Base-by-base conservation (phyloP, 2,329 filamentous ascomycete species). In the Claviceps purpurea region DNA sequence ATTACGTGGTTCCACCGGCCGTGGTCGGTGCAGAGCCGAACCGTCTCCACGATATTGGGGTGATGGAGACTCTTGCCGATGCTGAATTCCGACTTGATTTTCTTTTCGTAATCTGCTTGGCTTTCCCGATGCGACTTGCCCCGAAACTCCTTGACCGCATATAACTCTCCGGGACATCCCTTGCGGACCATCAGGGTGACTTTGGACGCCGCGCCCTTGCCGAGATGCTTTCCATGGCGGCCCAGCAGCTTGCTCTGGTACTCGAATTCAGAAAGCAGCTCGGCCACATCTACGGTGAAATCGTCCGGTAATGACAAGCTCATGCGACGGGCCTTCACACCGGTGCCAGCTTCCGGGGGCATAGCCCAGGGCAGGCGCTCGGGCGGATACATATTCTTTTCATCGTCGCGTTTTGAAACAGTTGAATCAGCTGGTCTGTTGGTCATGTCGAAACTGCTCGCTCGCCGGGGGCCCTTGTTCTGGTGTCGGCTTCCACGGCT, bases 1-100 rank as follows among this genome's bases (percentile, higher is more conserved):
- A 95, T 95, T 52, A 95, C 87, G 64, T 94, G 87, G 64, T 89
- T 90, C 85, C 87, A 94, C 41, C 84, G 81, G 37, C 79, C 81
- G 58, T 82, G 78, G 58, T 89, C 77, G 14, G 78, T 81, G 70
- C 88, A 93, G 5, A 95, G 74, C 34, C 84, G 80, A 52, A 89
- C 70, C 0, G 87, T 90, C 66, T 88, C 79, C 56, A 95, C 85
- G 59, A 95, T 87, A 65, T 95, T 95, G 49, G 89, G 87, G 64
- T 95, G 89, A 60, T 89, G 80, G 55, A 90, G 70, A 57, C 85
- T 88, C 71, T 90, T 90, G 55, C 87, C 87, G 57, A 95, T 89
- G 65, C 83, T 88, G 70, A 82, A 95, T 65, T 95, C 89, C 1
- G 87, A 90, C 67, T 91, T 94, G 71, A 95, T 87, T 73, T 94